A percentile compares a stretch with the other conserved stretches of the same genome.
These are phyloP conservation scores for Cryptosporidium parvum DNA, from an alignment of 169 alveolate species.

Conservation along the genomic window DNA sequence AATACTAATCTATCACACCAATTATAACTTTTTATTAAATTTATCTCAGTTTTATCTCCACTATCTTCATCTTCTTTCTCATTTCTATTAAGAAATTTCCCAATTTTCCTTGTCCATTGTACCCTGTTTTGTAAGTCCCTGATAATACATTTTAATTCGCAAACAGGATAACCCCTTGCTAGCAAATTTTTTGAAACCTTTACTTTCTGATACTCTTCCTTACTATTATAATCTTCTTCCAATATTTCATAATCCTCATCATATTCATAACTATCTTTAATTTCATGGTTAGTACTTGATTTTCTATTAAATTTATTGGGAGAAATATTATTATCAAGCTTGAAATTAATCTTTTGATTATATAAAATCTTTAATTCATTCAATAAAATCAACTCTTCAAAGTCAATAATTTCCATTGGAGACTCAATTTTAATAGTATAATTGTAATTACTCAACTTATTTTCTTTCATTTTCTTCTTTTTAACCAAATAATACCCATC, in stretches of 20 bases:
- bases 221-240: neutral
- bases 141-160: slow-evolving; percentile 35
- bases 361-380: neutral
- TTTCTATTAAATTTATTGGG: neutral
- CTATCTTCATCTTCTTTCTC: no score
- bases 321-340: neutral
- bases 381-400: slow-evolving; percentile 19
- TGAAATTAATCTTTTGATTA: neutral
- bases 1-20: slow-evolving; percentile 44
- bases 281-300: neutral
- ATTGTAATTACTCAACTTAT: neutral
- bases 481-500: slow-evolving; percentile 26
- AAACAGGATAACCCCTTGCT: slow-evolving; percentile 48
- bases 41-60: neutral
- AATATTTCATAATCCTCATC: neutral
- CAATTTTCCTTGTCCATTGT: slow-evolving; percentile 46
- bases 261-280: neutral
- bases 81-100: neutral
- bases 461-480: neutral
- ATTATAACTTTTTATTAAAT: slow-evolving; percentile 1
- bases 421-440: slow-evolving; percentile 40
- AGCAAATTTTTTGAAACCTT: neutral
- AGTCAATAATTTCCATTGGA: slow-evolving; percentile 27
- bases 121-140: slow-evolving; percentile 38
- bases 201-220: neutral